A percentile compares a stretch with the other conserved stretches of the same genome.
phyloP scores from a whole-genome alignment of 2,329 filamentous ascomycete genomes.

The Phialophora tarda region DNA sequence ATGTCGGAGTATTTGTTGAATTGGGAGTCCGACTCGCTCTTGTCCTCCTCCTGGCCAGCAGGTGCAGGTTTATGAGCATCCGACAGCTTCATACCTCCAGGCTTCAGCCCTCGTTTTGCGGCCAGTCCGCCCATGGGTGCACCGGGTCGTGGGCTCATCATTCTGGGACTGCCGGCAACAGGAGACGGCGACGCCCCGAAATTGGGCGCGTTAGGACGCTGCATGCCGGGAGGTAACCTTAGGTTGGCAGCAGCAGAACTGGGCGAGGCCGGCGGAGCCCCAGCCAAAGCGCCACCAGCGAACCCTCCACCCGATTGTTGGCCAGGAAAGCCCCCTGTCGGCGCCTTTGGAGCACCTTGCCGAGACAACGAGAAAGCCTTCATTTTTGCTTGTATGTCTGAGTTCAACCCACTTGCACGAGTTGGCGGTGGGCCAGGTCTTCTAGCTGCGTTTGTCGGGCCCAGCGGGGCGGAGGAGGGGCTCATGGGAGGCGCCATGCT shows the following conservation, averaged over 20 bases:
- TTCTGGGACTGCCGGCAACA: slow-evolving; percentile 46
- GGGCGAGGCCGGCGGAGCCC: slow-evolving; percentile 34
- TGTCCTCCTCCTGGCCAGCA: slow-evolving; percentile 25
- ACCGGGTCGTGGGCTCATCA: slow-evolving; percentile 43
- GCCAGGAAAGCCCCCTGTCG: slow-evolving; percentile 38
- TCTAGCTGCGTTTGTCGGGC: slow-evolving; percentile 72
- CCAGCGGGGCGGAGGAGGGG: slow-evolving; percentile 81
- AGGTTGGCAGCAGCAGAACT: slow-evolving; percentile 24
- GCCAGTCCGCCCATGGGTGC: slow-evolving; percentile 52
- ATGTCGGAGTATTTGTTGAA: slow-evolving; percentile 78
- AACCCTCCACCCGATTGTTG: slow-evolving; percentile 31
- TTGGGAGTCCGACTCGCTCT: slow-evolving; percentile 49
- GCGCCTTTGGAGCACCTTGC: slow-evolving; percentile 57
- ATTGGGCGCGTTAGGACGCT: slow-evolving; percentile 44
- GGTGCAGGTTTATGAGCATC: slow-evolving; percentile 58
- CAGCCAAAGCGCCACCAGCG: slow-evolving; percentile 43
- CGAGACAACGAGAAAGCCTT: slow-evolving; percentile 71
- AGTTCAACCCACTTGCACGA: slow-evolving; percentile 59
- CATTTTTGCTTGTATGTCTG: slow-evolving; percentile 72
- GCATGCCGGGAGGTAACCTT: slow-evolving; percentile 28
- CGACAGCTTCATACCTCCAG: slow-evolving; percentile 54
- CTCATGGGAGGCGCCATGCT: slow-evolving; percentile 61
- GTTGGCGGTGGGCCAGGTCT: slow-evolving; percentile 55
- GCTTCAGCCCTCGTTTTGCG: slow-evolving; percentile 54
- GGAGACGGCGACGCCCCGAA: slow-evolving; percentile 52